Evolutionary conservation across 2,329 filamentous ascomycete genomes (phyloP).

Genomic region (Aplosporella prunicola): DNA sequence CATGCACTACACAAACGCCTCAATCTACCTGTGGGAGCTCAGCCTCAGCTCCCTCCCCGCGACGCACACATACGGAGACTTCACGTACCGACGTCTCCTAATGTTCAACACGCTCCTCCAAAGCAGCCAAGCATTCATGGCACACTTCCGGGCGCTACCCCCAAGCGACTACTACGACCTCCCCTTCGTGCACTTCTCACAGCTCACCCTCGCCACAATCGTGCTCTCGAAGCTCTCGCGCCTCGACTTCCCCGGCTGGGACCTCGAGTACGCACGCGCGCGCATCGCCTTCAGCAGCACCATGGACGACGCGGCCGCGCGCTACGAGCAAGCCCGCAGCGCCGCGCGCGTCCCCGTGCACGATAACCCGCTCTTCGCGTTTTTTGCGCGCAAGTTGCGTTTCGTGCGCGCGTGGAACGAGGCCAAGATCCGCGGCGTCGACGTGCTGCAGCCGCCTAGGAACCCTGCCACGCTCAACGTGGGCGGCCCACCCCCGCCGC

Average conservation of each 20-base stretch:
- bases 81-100: slow-evolving; percentile 7
- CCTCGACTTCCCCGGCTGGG: slow-evolving; percentile 9
- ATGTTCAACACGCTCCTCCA: slow-evolving; percentile 9
- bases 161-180: not conserved
- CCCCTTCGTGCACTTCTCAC: slow-evolving; percentile 10
- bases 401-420: slow-evolving; percentile 10
- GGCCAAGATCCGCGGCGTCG: slow-evolving; percentile 4
- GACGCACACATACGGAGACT: slow-evolving; percentile 8
- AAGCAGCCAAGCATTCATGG: not conserved
- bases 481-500: no score
- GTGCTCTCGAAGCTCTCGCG: slow-evolving; percentile 14
- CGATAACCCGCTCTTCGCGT: slow-evolving; percentile 8
- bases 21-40: slow-evolving; percentile 12
- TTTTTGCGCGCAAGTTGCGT: slow-evolving; percentile 8
- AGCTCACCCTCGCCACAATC: slow-evolving; percentile 9
- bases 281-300: slow-evolving; percentile 2
- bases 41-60: slow-evolving; percentile 4
- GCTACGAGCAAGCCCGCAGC: slow-evolving; percentile 4
- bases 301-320: slow-evolving; percentile 2
- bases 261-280: slow-evolving; percentile 1
- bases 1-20: slow-evolving; percentile 9
- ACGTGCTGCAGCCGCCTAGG: not conserved
- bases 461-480: no score
- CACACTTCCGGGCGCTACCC: not conserved
- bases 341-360: slow-evolving; percentile 1